Evolutionary conservation across 2,329 filamentous ascomycete genomes (phyloP), one percentile per base, ranked within the genome.

Genomic region (Dothiorella sarmentorum): DNA sequence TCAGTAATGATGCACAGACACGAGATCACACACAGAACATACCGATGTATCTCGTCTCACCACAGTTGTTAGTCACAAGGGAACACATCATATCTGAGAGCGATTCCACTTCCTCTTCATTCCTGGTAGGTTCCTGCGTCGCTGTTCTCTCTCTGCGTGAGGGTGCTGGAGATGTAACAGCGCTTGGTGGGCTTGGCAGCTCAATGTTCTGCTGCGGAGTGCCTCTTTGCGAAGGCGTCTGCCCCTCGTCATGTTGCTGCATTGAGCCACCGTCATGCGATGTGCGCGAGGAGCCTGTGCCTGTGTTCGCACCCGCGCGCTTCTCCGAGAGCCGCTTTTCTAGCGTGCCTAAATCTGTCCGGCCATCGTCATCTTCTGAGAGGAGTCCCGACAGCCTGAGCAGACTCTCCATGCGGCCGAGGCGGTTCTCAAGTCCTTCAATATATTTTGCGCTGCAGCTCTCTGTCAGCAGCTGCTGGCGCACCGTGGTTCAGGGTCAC

Each of bases 31-130:
- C 40, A 55, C 26, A 17, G 22, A 11, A 26, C 20, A 55, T 80
- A 92, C 91, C 94, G 65, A 97, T 96, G 71, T 96, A 99, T 74
- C 94, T 83, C 7, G 93, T 97, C 78, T 99, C 94, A 57, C 94
- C 94, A 62, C 85, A 89, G 66, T 93, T 91, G 70, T 96, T 97
- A 1, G 93, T 97, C 27, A 99, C 92, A 29, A 99, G 77, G 2
- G 92, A 97, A 74, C 93, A 97, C 94, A 99, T 97, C 88, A 97
- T 94, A 75, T 99, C 94, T 1, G 93, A 96, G 59, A 99, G 76
- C 1, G 86, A 87, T 71, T 95, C 92, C 1, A 96, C 89, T 67
- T 96, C 89, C 64, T 68, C 69, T 44, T 67, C 63, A 2, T 64
- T 87, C 81, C 64, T 85, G 1, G 47, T 26, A 40, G 37, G 49